These are phyloP conservation scores for Athelia psychrophila DNA, from an alignment of 1,284 basidiomycete genomes.

Conservation along the genomic window DNA sequence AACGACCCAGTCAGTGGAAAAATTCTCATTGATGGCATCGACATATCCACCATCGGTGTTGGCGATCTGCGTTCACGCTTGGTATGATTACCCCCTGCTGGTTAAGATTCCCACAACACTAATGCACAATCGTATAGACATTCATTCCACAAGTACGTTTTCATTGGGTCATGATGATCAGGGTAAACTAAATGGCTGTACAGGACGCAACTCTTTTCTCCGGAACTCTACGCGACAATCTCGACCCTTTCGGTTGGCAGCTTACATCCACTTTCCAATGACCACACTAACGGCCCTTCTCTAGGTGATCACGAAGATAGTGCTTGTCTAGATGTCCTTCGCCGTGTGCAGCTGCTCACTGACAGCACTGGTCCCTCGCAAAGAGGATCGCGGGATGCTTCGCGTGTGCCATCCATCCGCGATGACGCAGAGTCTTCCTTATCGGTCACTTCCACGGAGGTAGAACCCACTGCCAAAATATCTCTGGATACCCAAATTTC, in stretches of 20 bases:
- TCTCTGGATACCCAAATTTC: conserved; percentile 74
- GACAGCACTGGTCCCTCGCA: conserved; percentile 44
- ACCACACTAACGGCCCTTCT: conserved; percentile 1
- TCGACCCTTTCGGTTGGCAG: conserved; percentile 53
- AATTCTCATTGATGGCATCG: conserved; percentile 86
- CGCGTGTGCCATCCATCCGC: background rate
- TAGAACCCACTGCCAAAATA: conserved; percentile 47
- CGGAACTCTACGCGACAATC: conserved; percentile 81
- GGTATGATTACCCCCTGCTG: conserved; percentile 34
- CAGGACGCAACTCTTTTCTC: conserved; percentile 83
- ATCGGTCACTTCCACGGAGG: background rate
- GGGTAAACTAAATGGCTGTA: conserved; percentile 11
- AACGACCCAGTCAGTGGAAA: conserved; percentile 78
- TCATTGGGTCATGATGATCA: background rate
- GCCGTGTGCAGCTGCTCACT: conserved; percentile 62
- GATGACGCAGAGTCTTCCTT: background rate
- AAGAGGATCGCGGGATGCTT: conserved; percentile 38
- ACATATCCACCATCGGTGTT: conserved; percentile 85
- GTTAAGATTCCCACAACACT: background rate
- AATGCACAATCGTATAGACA: conserved; percentile 40
- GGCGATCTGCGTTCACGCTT: conserved; percentile 78
- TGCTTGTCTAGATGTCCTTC: conserved; percentile 68
- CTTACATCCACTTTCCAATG: background rate
- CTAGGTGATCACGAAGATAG: conserved; percentile 77
- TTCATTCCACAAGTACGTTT: conserved; percentile 72